Evolutionary conservation across 2,329 filamentous ascomycete species (phyloP).

Genomic region (Simplicillium aogashimaense): DNA sequence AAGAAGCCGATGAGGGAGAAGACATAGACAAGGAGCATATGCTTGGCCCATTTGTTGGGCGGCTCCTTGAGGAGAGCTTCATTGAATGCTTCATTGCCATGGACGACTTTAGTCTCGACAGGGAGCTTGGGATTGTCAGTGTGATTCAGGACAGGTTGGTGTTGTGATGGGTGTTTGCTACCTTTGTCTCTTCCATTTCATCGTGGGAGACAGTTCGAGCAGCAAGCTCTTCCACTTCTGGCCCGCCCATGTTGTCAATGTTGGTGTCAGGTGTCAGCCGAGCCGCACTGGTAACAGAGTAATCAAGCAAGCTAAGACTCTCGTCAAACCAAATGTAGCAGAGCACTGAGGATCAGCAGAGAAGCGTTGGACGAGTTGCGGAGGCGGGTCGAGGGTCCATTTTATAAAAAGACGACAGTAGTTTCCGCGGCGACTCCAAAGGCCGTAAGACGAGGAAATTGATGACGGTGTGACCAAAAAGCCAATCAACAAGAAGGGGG

Average conservation of each 20-base stretch:
- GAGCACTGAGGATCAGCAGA: no score
- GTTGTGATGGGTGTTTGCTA: background rate
- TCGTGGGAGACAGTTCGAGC: conserved; percentile 1
- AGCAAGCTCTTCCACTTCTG: conserved; percentile 1
- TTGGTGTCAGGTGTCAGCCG: background rate
- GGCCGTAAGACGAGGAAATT: no score
- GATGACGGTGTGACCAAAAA: no score
- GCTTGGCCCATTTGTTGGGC: conserved; percentile 26
- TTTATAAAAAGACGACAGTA: background rate
- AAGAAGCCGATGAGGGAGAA: conserved; percentile 37
- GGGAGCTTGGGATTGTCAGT: background rate
- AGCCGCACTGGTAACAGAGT: no score
- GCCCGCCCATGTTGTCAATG: background rate
- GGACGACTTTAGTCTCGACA: conserved; percentile 30
- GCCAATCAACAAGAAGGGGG: no score
- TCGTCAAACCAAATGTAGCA: no score
- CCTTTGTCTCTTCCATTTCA: conserved; percentile 1
- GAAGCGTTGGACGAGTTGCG: background rate
- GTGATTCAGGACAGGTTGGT: background rate
- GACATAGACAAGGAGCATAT: conserved; percentile 29
- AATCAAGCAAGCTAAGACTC: no score
- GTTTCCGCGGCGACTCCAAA: background rate
- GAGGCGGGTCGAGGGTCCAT: conserved; percentile 2
- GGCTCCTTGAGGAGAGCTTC: conserved; percentile 45
- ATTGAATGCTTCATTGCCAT: conserved; percentile 42